Evolutionary conservation across 2,329 filamentous ascomycete genomes (phyloP).

Genomic region (Aspergillus sp.): DNA sequence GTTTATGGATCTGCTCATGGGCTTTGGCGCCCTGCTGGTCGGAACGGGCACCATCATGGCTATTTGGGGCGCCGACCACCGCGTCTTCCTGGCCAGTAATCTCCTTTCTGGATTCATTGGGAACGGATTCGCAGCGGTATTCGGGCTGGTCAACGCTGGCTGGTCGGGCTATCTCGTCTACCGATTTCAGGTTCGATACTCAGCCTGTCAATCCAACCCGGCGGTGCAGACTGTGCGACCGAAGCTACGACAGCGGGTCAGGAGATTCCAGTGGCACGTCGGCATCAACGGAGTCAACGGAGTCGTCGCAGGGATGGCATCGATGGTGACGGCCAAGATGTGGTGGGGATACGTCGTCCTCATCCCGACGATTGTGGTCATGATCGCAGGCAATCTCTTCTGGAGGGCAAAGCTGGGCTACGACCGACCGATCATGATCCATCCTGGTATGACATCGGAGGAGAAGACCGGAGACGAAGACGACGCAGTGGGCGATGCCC

Average conservation of each 20-base stretch:
- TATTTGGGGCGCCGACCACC: constrained; percentile 49
- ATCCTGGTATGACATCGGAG: neutral
- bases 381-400: constrained; percentile 50
- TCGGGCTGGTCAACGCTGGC: constrained; percentile 49
- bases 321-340: constrained; percentile 50
- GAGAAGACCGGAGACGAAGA: neutral
- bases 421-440: constrained; percentile 31
- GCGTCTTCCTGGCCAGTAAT: constrained; percentile 51
- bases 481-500: neutral
- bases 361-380: constrained; percentile 50
- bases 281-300: constrained; percentile 48
- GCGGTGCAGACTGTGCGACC: constrained; percentile 16
- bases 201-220: constrained; percentile 24
- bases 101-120: constrained; percentile 58
- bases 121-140: constrained; percentile 52
- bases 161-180: constrained; percentile 50
- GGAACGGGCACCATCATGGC: constrained; percentile 55
- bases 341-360: constrained; percentile 58
- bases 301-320: constrained; percentile 50
- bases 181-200: constrained; percentile 43
- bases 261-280: constrained; percentile 48
- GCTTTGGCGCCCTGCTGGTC: constrained; percentile 51
- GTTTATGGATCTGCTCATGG: constrained; percentile 53
- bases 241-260: constrained; percentile 39
- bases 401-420: constrained; percentile 52